Evolutionary conservation across 768 basidiomycete species (phyloP).

Genomic region (Rhizopogon rudus): DNA sequence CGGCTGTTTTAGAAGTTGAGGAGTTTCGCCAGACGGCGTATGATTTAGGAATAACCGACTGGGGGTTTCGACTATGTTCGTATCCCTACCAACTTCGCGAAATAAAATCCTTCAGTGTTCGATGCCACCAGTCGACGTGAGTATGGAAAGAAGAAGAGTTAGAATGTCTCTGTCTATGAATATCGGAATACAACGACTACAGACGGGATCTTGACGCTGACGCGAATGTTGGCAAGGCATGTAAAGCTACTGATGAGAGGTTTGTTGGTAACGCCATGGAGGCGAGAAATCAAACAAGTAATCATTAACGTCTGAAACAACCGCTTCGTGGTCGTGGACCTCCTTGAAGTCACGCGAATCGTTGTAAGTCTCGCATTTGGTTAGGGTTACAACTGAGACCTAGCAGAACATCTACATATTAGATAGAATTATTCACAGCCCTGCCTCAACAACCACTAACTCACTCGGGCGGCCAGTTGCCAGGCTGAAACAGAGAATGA

Average conservation of each 20-base stretch:
- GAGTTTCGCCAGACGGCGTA: conserved; percentile 1
- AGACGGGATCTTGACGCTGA: conserved; percentile 43
- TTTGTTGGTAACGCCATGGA: conserved; percentile 14
- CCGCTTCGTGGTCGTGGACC: too few species aligned
- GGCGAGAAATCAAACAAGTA: conserved; percentile 1
- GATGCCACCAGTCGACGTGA: conserved; percentile 86
- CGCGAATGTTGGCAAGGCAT: conserved; percentile 21
- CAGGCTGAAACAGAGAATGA: conserved; percentile 6
- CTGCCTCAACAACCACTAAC: neutral
- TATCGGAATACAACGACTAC: conserved; percentile 83
- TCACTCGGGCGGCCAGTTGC: conserved; percentile 17
- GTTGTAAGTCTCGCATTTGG: neutral
- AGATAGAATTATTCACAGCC: neutral
- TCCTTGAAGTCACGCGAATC: neutral
- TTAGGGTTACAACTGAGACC: neutral
- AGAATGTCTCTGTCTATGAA: conserved; percentile 75
- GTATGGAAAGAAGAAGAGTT: conserved; percentile 81
- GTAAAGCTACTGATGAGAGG: conserved; percentile 6
- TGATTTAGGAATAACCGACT: conserved; percentile 1
- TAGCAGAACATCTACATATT: neutral
- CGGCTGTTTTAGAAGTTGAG: neutral
- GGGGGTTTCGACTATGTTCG: conserved; percentile 1
- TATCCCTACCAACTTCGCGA: conserved; percentile 46
- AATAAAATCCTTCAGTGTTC: conserved; percentile 58
- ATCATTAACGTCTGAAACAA: too few species aligned